Evolutionary conservation across 768 basidiomycete species (phyloP).

Genomic region (Termitomyces eurrhizus): DNA sequence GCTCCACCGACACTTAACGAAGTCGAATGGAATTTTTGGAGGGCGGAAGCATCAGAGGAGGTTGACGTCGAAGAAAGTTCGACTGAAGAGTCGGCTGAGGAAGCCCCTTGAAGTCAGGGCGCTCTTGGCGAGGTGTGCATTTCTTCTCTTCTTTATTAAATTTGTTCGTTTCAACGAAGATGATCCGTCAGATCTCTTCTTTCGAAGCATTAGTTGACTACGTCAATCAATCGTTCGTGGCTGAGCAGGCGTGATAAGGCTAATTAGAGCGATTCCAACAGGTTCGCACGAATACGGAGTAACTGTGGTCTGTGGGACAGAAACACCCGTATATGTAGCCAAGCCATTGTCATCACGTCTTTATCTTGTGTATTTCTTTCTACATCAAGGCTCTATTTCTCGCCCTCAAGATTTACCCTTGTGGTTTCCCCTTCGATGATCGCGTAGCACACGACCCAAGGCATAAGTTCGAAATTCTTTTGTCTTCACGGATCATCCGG

Average conservation of each 20-base stretch:
- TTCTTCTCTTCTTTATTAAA: neutral
- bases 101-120: conserved; percentile 2
- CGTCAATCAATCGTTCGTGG: neutral
- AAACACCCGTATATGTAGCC: neutral
- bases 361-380: neutral
- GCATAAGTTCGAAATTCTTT: neutral
- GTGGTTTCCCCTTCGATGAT: neutral
- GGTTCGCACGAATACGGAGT: neutral
- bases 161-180: neutral
- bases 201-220: neutral
- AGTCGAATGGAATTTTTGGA: conserved; percentile 30
- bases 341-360: neutral
- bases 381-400: neutral
- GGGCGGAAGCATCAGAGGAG: conserved; percentile 14
- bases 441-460: neutral
- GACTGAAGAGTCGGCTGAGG: neutral
- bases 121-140: neutral
- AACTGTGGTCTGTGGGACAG: neutral
- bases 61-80: conserved; percentile 13
- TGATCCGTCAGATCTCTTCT: neutral
- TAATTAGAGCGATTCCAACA: neutral
- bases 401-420: neutral
- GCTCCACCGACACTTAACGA: conserved; percentile 24
- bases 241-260: neutral
- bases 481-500: neutral